Conservation (phyloP, 345 rosid genomes). For the Eucalyptus decipiens region DNA sequence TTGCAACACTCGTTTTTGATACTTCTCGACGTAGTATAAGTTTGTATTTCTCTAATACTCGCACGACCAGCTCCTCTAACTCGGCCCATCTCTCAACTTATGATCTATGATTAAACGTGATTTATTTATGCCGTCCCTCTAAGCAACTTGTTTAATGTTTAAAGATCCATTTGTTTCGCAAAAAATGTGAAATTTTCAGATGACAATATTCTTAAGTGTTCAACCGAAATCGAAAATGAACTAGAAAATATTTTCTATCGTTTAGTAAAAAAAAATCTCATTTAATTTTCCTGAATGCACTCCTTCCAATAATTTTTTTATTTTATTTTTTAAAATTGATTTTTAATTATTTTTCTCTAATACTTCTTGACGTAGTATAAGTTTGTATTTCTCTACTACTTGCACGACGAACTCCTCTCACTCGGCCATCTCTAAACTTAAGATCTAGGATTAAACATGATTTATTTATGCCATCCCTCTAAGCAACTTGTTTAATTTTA, state of each 20-base stretch:
- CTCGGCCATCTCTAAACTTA: background rate
- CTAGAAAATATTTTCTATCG: accelerated
- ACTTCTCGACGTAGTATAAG: background rate
- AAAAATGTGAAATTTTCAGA: accelerated
- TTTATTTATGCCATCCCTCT: background rate
- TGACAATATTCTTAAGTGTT: too few species aligned
- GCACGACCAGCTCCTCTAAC: background rate
- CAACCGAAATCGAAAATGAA: accelerated
- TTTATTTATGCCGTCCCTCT: background rate
- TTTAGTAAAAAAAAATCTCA: too few species aligned
- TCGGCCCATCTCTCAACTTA: background rate
- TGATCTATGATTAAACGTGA: background rate
- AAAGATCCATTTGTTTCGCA: accelerated
- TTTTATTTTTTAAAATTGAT: too few species aligned
- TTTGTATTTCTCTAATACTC: background rate
- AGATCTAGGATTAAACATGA: background rate
- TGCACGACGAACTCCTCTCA: background rate
- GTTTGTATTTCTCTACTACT: background rate
- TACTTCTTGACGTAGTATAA: background rate
- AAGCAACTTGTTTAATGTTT: too few species aligned
- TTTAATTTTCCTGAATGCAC: too few species aligned
- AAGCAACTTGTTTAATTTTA: too few species aligned
- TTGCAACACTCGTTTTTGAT: background rate
- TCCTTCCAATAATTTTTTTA: too few species aligned
- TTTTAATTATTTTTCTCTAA: too few species aligned